Conservation (phyloP, 257 asterid species). For the Nemophila menziesii region DNA sequence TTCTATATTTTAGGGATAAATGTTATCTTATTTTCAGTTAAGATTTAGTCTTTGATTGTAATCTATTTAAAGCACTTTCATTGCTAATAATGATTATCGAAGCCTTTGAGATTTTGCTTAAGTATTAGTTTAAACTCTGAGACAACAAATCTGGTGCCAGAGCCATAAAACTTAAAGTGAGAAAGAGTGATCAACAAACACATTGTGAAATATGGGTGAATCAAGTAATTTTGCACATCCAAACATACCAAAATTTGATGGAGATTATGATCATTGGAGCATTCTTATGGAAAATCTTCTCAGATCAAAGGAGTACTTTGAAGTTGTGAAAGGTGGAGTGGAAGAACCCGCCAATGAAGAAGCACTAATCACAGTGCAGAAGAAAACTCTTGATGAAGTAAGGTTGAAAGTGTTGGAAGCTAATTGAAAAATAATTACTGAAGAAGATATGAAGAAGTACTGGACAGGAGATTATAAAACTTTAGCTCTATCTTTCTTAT, state of each 20-base stretch:
- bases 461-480: no score
- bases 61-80: no score
- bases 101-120: no score
- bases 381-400: neutral
- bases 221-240: neutral
- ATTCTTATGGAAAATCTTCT: slow-evolving; percentile 5
- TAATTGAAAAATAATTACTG: no score
- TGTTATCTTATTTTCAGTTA: neutral
- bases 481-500: no score
- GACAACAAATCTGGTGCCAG: no score
- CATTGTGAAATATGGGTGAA: neutral
- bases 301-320: slow-evolving; percentile 5
- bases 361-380: neutral
- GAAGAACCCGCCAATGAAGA: neutral
- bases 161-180: no score
- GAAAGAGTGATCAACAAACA: neutral
- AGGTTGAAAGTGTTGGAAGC: slow-evolving; percentile 7
- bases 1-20: neutral
- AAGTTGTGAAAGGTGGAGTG: slow-evolving; percentile 1
- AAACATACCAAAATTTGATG: slow-evolving; percentile 5
- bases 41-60: neutral
- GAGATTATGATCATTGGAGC: slow-evolving; percentile 11
- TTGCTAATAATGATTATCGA: no score
- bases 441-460: no score
- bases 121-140: no score